A percentile compares a stretch with the other conserved stretches of the same genome.
phyloP scores from a whole-genome alignment of 495 filamentous ascomycete species.

The Penicillium nucicola region DNA sequence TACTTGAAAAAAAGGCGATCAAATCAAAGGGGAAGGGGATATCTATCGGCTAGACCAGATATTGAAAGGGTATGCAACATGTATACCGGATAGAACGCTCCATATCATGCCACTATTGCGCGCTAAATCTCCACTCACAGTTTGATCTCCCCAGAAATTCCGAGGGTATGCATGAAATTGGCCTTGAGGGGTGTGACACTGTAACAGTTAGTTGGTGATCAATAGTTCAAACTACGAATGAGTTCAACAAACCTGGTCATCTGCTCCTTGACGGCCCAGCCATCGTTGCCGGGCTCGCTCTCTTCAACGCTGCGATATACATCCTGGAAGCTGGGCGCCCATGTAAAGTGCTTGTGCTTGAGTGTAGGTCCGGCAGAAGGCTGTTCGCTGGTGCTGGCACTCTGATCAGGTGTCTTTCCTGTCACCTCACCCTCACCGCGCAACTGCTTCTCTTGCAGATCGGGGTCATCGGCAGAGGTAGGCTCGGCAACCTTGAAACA shows the following conservation, averaged over 20 bases:
- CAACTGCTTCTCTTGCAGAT: constrained; percentile 60
- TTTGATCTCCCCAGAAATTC: constrained; percentile 72
- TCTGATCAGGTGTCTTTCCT: constrained; percentile 19
- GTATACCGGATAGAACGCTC: constrained; percentile 23
- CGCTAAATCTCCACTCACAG: constrained; percentile 68
- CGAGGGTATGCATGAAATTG: constrained; percentile 82
- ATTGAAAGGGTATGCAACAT: constrained; percentile 26
- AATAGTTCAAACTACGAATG: neutral
- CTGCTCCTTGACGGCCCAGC: constrained; percentile 86
- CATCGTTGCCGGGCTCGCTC: constrained; percentile 81
- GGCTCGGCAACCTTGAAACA: constrained; percentile 70
- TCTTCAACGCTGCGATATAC: constrained; percentile 81
- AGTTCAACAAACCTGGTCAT: constrained; percentile 71
- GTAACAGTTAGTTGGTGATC: constrained; percentile 13
- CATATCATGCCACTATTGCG: constrained; percentile 13
- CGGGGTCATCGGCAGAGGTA: constrained; percentile 35
- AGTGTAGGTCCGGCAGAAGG: constrained; percentile 33
- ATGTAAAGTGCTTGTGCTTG: constrained; percentile 86
- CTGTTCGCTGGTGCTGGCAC: constrained; percentile 7
- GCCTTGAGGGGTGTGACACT: constrained; percentile 90
- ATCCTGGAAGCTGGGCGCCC: constrained; percentile 84
- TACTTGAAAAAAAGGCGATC: constrained; percentile 5
- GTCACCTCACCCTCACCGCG: constrained; percentile 55
- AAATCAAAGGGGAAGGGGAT: constrained; percentile 16
- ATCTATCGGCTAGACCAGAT: constrained; percentile 31